Percentiles rank a stretch among this genome's conserved stretches.
phyloP scores from a whole-genome alignment of 225 moss, liverwort and hornwort species.

The Physcomitrellopsis africana region DNA sequence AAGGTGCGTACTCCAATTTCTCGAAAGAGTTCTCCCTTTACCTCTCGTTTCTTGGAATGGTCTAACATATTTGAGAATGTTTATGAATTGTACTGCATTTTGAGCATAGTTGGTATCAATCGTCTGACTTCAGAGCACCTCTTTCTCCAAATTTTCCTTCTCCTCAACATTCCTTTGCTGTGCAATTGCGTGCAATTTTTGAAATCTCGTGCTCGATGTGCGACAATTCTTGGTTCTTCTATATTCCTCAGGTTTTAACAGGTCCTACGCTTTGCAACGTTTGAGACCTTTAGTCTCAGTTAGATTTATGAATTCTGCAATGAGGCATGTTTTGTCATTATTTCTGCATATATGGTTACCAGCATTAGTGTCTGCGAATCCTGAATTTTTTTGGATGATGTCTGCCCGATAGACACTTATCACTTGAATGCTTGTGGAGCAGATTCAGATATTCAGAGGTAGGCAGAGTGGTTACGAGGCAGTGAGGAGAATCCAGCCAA shows the following conservation, averaged over 20 bases:
- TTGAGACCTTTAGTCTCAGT: background rate
- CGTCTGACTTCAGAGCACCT: background rate
- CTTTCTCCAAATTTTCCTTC: background rate
- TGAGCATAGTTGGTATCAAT: background rate
- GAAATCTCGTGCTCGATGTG: background rate
- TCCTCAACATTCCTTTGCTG: background rate
- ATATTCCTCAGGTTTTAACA: background rate
- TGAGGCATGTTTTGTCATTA: background rate
- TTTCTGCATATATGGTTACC: background rate
- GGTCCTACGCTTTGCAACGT: background rate
- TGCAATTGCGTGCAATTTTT: background rate
- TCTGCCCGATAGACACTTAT: background rate
- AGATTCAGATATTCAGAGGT: constrained; percentile 14
- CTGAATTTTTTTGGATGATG: background rate
- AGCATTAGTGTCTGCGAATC: no score
- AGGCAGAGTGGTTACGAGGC: background rate
- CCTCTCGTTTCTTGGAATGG: background rate
- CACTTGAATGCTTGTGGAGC: constrained; percentile 2
- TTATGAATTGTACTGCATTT: background rate
- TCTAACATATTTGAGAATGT: background rate
- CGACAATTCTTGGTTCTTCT: background rate
- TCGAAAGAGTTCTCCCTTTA: background rate
- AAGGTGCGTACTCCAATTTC: background rate
- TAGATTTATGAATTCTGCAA: background rate
- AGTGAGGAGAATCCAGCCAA: background rate